A percentile compares a stretch with the other conserved stretches of the same genome.
These are phyloP conservation scores for Trametes villosa DNA, from an alignment of 768 basidiomycete species.

Conservation along the genomic window DNA sequence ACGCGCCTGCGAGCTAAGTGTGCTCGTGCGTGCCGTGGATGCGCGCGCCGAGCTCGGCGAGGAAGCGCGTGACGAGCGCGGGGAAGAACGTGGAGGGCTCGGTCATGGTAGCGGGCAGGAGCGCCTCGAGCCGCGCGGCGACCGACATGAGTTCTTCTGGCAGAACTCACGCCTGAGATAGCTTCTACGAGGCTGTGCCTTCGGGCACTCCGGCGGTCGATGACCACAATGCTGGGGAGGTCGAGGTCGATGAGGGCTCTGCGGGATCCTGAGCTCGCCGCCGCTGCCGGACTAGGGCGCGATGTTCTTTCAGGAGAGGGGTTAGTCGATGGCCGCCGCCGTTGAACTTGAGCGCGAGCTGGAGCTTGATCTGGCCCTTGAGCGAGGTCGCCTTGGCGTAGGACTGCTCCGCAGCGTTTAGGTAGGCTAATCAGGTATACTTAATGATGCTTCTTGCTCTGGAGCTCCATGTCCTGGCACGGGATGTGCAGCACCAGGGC, in stretches of 20 bases:
- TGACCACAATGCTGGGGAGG: conserved; percentile 52
- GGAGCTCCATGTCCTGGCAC: conserved; percentile 89
- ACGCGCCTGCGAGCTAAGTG: conserved; percentile 38
- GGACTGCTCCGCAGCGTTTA: conserved; percentile 86
- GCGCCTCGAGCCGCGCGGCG: conserved; percentile 11
- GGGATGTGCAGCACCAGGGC: conserved; percentile 95
- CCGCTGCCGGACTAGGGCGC: conserved; percentile 56
- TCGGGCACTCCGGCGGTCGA: conserved; percentile 56
- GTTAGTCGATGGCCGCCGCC: conserved; percentile 96
- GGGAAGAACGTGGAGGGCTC: conserved; percentile 26
- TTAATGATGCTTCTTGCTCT: conserved; percentile 96
- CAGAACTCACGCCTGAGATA: conserved; percentile 52
- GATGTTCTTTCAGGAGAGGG: conserved; percentile 95
- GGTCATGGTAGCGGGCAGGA: conserved; percentile 18
- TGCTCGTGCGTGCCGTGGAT: conserved; percentile 18
- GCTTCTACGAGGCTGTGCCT: conserved; percentile 54
- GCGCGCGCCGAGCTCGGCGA: conserved; percentile 5
- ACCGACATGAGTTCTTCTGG: conserved; percentile 11
- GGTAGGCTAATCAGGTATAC: conserved; percentile 89
- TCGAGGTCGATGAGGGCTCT: conserved; percentile 51
- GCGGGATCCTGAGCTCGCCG: conserved; percentile 48
- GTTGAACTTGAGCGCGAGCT: conserved; percentile 94
- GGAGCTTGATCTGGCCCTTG: conserved; percentile 84
- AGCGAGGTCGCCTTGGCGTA: conserved; percentile 70
- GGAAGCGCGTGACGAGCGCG: conserved; percentile 21